These are phyloP conservation scores for Termitomyces sp. DNA, from an alignment of 768 basidiomycete genomes.

Conservation along the genomic window DNA sequence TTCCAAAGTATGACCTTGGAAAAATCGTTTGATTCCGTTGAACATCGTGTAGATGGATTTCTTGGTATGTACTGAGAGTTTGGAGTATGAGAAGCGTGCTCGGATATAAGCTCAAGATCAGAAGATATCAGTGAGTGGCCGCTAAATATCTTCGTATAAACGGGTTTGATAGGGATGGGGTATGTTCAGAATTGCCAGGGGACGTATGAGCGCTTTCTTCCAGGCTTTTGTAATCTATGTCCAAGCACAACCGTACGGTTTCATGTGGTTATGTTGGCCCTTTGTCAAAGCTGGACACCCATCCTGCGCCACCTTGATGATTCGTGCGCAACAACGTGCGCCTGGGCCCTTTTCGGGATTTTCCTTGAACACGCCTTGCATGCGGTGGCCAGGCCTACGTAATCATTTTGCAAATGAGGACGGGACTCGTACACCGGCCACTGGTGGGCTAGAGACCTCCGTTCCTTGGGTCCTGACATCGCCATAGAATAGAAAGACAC, in stretches of 20 bases:
- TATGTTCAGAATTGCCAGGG: not conserved
- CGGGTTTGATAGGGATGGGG: not conserved
- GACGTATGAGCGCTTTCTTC: not conserved
- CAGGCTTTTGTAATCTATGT: not conserved
- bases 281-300: constrained; percentile 6
- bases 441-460: too few relatives aligned
- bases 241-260: constrained; percentile 1
- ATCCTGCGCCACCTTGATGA: not conserved
- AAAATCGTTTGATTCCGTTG: not conserved
- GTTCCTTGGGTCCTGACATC: too few relatives aligned
- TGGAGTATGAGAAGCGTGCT: not conserved
- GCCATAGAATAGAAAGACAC: too few relatives aligned
- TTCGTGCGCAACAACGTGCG: not conserved
- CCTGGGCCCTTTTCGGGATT: constrained; percentile 2
- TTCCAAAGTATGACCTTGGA: not conserved
- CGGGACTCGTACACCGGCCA: not conserved
- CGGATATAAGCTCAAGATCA: not conserved
- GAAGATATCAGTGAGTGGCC: not conserved
- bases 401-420: not conserved
- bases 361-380: constrained; percentile 5
- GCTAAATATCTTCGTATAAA: not conserved
- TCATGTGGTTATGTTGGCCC: constrained; percentile 5
- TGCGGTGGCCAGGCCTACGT: not conserved
- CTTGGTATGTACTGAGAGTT: not conserved
- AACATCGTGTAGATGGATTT: not conserved